These are phyloP conservation scores for Volvox carteri DNA, from an alignment of 163 green algal genomes.

Conservation along the genomic window DNA sequence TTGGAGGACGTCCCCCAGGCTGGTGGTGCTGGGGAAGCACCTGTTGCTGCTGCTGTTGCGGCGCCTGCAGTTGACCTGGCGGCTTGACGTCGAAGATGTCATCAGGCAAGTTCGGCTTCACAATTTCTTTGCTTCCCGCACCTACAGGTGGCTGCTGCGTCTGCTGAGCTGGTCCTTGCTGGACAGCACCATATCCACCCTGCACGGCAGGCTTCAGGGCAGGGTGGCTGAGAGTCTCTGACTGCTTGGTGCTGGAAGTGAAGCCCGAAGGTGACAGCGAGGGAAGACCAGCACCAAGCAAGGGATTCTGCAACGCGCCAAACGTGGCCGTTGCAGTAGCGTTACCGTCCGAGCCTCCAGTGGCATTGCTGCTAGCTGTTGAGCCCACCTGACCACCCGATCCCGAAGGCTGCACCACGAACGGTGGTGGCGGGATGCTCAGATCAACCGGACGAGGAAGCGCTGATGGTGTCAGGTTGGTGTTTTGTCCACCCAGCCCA, in stretches of 20 bases:
- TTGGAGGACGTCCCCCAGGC: background rate
- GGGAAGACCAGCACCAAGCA: conserved; percentile 18
- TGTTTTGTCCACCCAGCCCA: conserved; percentile 36
- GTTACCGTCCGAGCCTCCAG: background rate
- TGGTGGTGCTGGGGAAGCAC: background rate
- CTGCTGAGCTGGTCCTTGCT: conserved; percentile 11
- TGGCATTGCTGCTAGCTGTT: background rate
- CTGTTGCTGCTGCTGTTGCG: background rate
- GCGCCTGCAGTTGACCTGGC: background rate
- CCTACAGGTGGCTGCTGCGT: conserved; percentile 15
- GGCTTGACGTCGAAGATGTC: conserved; percentile 57
- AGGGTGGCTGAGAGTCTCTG: background rate
- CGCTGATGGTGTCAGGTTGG: background rate
- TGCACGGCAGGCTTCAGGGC: conserved; percentile 42
- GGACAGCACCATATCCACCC: background rate
- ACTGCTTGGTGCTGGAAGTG: conserved; percentile 6
- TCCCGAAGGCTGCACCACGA: conserved; percentile 11
- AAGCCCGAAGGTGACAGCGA: conserved; percentile 23
- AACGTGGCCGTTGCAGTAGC: background rate
- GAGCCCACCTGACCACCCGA: background rate
- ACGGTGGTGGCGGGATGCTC: conserved; percentile 38
- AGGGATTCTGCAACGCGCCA: conserved; percentile 14
- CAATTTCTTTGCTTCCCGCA: conserved; percentile 22
- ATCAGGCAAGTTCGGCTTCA: conserved; percentile 50
- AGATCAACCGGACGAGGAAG: conserved; percentile 21